These are phyloP conservation scores for Lecanoromycetidae sp. DNA, from an alignment of 2,329 filamentous ascomycete species.

Conservation along the genomic window DNA sequence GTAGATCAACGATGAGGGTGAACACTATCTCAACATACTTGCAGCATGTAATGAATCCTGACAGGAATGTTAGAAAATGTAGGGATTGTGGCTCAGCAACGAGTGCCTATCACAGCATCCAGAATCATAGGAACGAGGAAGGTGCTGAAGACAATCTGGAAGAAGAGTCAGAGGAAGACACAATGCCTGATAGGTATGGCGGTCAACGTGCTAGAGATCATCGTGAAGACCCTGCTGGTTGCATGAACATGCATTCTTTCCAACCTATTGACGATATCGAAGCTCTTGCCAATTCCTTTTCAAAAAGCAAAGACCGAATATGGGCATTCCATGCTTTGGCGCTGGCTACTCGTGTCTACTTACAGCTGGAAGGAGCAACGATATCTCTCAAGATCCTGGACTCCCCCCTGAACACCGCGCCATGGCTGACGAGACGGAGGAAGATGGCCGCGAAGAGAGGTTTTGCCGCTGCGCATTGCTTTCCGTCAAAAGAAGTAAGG, in stretches of 20 bases:
- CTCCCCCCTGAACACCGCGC: background rate
- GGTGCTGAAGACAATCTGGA: background rate
- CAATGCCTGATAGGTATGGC: background rate
- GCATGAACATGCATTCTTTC: too few relatives aligned
- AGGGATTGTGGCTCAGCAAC: background rate
- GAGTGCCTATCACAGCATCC: too few relatives aligned
- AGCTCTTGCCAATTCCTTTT: background rate
- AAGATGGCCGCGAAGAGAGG: background rate
- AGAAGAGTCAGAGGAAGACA: background rate
- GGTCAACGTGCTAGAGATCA: background rate
- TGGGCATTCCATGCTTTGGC: background rate
- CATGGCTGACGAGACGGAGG: background rate
- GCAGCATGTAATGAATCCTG: background rate
- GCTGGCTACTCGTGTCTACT: conserved; percentile 1
- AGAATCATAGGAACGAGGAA: background rate
- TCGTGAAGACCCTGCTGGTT: background rate
- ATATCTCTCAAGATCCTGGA: conserved; percentile 8
- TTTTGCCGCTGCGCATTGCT: background rate
- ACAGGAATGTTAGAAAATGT: too few relatives aligned
- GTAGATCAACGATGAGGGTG: background rate
- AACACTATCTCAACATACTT: background rate
- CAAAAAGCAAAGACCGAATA: background rate
- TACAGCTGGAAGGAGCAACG: conserved; percentile 1
- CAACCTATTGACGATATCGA: background rate
- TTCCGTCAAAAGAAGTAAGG: background rate